These are phyloP conservation scores for Lipomyces yamadae DNA, from an alignment of 805 yeast genomes.

Conservation along the genomic window DNA sequence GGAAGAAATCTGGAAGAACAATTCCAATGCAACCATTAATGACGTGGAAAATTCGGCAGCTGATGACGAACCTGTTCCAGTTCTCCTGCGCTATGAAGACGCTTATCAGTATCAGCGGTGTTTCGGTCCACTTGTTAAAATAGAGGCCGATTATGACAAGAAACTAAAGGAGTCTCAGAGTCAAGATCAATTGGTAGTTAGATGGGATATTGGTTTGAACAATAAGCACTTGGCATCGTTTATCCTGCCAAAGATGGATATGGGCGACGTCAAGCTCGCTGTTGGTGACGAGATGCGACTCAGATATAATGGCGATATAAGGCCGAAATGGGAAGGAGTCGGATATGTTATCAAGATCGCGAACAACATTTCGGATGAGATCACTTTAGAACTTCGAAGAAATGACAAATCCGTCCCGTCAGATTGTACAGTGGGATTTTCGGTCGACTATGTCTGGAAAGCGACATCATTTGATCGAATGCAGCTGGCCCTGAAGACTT, in stretches of 20 bases:
- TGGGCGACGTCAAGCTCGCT: conserved; percentile 65
- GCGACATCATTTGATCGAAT: conserved; percentile 81
- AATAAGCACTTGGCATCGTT: conserved; percentile 72
- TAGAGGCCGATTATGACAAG: conserved; percentile 82
- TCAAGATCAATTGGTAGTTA: conserved; percentile 69
- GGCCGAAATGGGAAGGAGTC: conserved; percentile 69
- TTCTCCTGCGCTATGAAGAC: conserved; percentile 75
- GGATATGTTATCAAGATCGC: conserved; percentile 80
- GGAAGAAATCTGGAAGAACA: conserved; percentile 81
- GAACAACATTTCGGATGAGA: conserved; percentile 64
- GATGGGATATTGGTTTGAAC: conserved; percentile 73
- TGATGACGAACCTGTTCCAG: conserved; percentile 69
- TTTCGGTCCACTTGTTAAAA: conserved; percentile 79
- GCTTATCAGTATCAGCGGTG: conserved; percentile 84
- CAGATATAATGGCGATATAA: conserved; percentile 61
- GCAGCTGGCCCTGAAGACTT: conserved; percentile 73
- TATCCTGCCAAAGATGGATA: conserved; percentile 67
- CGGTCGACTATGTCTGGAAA: conserved; percentile 89
- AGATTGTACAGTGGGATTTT: conserved; percentile 65
- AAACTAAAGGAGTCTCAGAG: conserved; percentile 76
- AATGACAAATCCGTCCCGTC: conserved; percentile 54
- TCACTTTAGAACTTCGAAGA: conserved; percentile 68
- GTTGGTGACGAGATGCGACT: conserved; percentile 84
- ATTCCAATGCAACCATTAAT: conserved; percentile 70
- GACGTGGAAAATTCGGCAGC: conserved; percentile 60